Base-by-base conservation (phyloP, 108 stramenopile genomes). In the Cyclotella kingstonii region DNA sequence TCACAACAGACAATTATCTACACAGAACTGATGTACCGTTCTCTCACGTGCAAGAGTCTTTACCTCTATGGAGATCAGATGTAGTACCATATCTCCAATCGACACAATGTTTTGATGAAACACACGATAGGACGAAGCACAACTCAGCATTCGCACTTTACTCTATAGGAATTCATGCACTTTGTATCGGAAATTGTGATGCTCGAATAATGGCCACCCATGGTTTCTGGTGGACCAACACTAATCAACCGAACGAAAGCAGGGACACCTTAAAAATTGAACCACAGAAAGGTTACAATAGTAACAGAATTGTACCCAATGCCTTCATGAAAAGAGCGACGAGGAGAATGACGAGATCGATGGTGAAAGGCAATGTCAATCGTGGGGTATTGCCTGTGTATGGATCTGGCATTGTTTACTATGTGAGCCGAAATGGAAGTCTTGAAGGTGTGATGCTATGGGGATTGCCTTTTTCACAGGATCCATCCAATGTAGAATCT, bases 211-310 rank as follows among this genome's bases (percentile, higher is more conserved):
- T 81, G 60, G 67, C 81, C 4, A 93, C 91, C 0, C 83, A 87
- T 39, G 89, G 77, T 17, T 87, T 87, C 59, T 93, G 85, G 86
- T 93, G 91, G 91, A 93, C 91, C 9, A 93, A 91, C 53, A 68
- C 67, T 76, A 82, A 50, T 23, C 79, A 79, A 56, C 78, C 77
- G 23, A 62, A 35, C 30, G 39, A 40, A 2, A 50, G 27, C n/a
- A 21, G 15, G 1, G 15, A 3, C 27, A 29, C 25, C 2, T 29
- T 9, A 6, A 50, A 27, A 50, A 29, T 29, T 14, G 29, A 50
- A 50, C 26, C 2, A 9, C 49, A 29, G 15, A 34, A 60, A 9
- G 19, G 14, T 35, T 19, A 8, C 19, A 25, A 26, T 21, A 26
- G 33, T 35, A 48, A 27, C 35, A 52, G 45, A n/a, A 29, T 21